Evolutionary conservation across 106 monocot genomes (phyloP).

Genomic region (Agapanthus africanus): DNA sequence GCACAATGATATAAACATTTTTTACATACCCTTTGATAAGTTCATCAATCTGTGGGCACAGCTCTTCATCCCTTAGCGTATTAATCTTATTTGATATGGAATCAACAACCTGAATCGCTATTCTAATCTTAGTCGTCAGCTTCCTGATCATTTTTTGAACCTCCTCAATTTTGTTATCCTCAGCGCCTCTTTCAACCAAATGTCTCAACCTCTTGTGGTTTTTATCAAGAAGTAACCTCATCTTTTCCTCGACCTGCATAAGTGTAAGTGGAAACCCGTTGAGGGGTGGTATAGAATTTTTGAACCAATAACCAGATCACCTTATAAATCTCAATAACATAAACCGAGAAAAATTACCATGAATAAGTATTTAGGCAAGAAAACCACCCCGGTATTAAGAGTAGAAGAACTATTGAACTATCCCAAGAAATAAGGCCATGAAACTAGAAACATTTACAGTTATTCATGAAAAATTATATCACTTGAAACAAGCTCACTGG

Average conservation of each 20-base stretch:
- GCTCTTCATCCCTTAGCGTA: constrained; percentile 74
- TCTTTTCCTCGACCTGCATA: constrained; percentile 79
- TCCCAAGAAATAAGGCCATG: neutral
- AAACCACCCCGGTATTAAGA: neutral
- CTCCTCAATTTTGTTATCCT: constrained; percentile 53
- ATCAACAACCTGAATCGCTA: constrained; percentile 72
- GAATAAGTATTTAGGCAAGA: neutral
- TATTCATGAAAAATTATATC: neutral
- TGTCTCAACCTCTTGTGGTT: constrained; percentile 41
- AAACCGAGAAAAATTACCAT: neutral
- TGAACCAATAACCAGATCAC: neutral
- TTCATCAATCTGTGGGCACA: constrained; percentile 72
- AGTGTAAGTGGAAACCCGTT: neutral
- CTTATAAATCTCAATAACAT: neutral
- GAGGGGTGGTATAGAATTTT: neutral
- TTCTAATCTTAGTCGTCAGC: constrained; percentile 69
- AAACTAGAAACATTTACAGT: neutral
- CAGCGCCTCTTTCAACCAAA: constrained; percentile 73
- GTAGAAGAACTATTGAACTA: no score
- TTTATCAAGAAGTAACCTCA: constrained; percentile 56
- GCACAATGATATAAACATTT: no score
- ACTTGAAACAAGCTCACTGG: neutral
- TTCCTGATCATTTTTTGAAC: constrained; percentile 53
- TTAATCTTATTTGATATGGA: constrained; percentile 72
- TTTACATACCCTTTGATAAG: constrained; percentile 71